These are phyloP conservation scores for Trichosanthes cucumerina DNA, from an alignment of 306 rosid species.

Conservation along the genomic window DNA sequence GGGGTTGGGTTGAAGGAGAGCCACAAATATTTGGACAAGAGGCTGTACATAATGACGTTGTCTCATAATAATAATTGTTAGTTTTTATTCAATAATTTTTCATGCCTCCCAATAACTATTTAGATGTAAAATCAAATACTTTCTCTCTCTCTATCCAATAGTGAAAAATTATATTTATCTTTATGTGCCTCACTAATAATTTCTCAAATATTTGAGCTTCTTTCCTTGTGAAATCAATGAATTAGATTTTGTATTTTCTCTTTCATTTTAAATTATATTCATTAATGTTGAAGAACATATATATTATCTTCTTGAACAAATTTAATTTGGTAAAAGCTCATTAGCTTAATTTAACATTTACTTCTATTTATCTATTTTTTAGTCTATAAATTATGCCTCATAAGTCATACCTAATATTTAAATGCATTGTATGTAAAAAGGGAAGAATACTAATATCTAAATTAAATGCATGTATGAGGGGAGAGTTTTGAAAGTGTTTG, in stretches of 20 bases:
- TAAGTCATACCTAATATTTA: background rate
- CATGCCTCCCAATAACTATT: too few relatives aligned
- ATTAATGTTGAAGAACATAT: background rate
- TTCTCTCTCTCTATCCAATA: too few relatives aligned
- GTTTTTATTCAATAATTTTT: too few relatives aligned
- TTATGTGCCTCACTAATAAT: too few relatives aligned
- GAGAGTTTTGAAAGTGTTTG: background rate
- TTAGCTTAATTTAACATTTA: too few relatives aligned
- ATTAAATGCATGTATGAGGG: background rate
- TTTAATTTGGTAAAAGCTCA: background rate
- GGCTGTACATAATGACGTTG: too few relatives aligned
- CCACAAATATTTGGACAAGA: too few relatives aligned
- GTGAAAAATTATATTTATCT: too few relatives aligned
- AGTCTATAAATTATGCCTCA: background rate
- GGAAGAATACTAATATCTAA: background rate
- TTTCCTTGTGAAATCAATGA: background rate
- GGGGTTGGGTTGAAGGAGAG: background rate
- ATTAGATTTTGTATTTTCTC: background rate
- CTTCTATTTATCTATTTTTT: background rate
- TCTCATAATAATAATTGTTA: too few relatives aligned
- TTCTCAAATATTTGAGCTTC: too few relatives aligned
- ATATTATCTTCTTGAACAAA: background rate
- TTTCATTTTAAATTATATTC: background rate
- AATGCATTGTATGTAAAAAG: background rate
- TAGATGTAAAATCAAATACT: too few relatives aligned